Conservation (phyloP, 2,329 filamentous ascomycete species). For the Neonectria magnoliae region DNA sequence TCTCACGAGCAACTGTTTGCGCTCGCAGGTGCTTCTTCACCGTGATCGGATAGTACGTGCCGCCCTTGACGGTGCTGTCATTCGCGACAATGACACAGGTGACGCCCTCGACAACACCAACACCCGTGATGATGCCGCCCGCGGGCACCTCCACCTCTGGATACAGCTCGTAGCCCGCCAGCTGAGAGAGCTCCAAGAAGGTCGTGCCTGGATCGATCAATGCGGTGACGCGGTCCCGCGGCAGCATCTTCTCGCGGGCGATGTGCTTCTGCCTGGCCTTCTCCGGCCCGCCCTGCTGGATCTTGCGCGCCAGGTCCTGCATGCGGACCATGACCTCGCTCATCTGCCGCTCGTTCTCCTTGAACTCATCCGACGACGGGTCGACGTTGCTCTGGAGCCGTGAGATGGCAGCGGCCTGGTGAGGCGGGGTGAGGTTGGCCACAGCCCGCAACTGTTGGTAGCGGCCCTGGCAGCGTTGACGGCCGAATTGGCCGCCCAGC, state of each 20-base stretch:
- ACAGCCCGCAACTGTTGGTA: slow-evolving; percentile 54
- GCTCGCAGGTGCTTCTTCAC: slow-evolving; percentile 97
- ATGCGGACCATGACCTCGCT: slow-evolving; percentile 75
- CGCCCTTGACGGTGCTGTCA: slow-evolving; percentile 96
- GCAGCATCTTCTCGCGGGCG: slow-evolving; percentile 91
- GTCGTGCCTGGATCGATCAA: slow-evolving; percentile 89
- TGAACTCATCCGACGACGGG: slow-evolving; percentile 78
- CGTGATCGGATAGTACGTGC: slow-evolving; percentile 96
- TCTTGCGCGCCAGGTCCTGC: slow-evolving; percentile 74
- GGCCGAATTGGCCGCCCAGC: slow-evolving; percentile 44
- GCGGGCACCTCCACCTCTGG: slow-evolving; percentile 87
- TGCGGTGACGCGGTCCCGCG: slow-evolving; percentile 86
- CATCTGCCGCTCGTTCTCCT: slow-evolving; percentile 84
- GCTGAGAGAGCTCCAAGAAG: slow-evolving; percentile 92
- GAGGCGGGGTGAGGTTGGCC: slow-evolving; percentile 81
- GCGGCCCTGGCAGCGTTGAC: slow-evolving; percentile 49
- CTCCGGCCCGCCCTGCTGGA: slow-evolving; percentile 79
- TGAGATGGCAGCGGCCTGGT: slow-evolving; percentile 86
- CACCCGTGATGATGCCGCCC: slow-evolving; percentile 90
- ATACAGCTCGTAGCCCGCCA: slow-evolving; percentile 89
- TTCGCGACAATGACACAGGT: slow-evolving; percentile 94
- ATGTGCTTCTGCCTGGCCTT: slow-evolving; percentile 91
- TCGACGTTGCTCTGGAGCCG: slow-evolving; percentile 81
- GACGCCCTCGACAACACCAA: slow-evolving; percentile 90
- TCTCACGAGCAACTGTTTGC: slow-evolving; percentile 90